Evolutionary conservation across 2,329 filamentous ascomycete genomes (phyloP).

Genomic region (Aspergillus sp.): DNA sequence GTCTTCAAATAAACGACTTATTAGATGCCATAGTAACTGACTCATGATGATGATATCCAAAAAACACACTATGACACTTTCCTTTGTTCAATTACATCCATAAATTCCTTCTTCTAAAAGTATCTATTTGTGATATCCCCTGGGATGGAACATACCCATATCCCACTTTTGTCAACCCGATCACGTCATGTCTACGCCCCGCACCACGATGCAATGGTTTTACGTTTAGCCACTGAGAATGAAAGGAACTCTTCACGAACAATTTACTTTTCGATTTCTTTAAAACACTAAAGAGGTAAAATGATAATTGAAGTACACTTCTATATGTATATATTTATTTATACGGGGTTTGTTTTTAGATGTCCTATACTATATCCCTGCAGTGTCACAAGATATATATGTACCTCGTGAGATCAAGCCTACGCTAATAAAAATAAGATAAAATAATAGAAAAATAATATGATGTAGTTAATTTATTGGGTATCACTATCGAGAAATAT

Average conservation of each 20-base stretch:
- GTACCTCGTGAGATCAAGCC: too few species aligned
- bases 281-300: not conserved
- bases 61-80: conserved; percentile 10
- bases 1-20: conserved; percentile 85
- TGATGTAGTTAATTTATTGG: too few species aligned
- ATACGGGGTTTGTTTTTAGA: too few species aligned
- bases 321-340: not conserved
- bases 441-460: too few species aligned
- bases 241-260: conserved; percentile 5
- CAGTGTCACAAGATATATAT: too few species aligned
- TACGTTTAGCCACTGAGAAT: conserved; percentile 18
- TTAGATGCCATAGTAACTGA: conserved; percentile 13
- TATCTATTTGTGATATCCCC: not conserved
- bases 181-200: conserved; percentile 15
- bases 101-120: conserved; percentile 4
- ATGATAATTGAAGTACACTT: too few species aligned
- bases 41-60: conserved; percentile 22
- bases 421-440: too few species aligned
- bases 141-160: not conserved
- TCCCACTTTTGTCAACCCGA: not conserved
- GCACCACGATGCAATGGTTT: conserved; percentile 19
- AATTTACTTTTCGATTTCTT: conserved; percentile 1
- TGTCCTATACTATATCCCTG: too few species aligned
- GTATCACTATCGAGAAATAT: too few species aligned
- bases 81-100: conserved; percentile 10